Evolutionary conservation across 2,329 filamentous ascomycete species (phyloP), one percentile per base, ranked within the genome.

Genomic region (Fusarium setosum): DNA sequence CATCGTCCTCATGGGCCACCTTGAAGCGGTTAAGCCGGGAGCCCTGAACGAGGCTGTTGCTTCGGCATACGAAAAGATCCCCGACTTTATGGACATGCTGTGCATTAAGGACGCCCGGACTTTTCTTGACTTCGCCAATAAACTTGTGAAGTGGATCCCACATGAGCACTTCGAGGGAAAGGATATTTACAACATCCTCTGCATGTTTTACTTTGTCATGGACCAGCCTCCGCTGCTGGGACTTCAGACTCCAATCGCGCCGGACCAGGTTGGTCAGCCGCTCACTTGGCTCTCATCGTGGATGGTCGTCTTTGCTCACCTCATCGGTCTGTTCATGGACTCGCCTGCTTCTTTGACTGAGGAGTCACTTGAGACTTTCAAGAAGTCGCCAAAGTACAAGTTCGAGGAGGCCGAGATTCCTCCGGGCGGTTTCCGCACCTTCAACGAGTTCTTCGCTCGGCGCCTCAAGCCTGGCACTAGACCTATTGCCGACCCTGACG

Each of bases 361-460:
- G 2, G 58, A 72, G 13, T 73, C 72, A 1, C 58, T 79, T 6
- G 24, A 75, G 18, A 74, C 73, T 1, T 81, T 80, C 62, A 59
- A 70, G 21, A 61, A 73, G 1, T 74, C 74, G 1, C 73, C 73
- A 1, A 45, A 54, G 5, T 80, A 76, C 63, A 69, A 73, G 31
- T 70, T 73, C 20, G 45, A 75, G 2, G 73, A 79, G 38, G 76
- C 74, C 20, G 38, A 73, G 5, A 65, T 70, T 18, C 79, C 79
- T 9, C 40, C 42, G 11, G 73, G 69, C 5, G 77, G 74, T 4
- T 78, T 72, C 56, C 64, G 62, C 10, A 75, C 75, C 18, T 82
- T 81, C 73, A 81, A 82, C 56, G 67, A 80, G 12, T 78, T 80
- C 63, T 82, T 81, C 61, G 65, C 75, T 20, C 76, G 79, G 10